A percentile compares a stretch with the other conserved stretches of the same genome.
Evolutionary conservation across 2,329 filamentous ascomycete species (phyloP).

Genomic region (Microdochium nivale): DNA sequence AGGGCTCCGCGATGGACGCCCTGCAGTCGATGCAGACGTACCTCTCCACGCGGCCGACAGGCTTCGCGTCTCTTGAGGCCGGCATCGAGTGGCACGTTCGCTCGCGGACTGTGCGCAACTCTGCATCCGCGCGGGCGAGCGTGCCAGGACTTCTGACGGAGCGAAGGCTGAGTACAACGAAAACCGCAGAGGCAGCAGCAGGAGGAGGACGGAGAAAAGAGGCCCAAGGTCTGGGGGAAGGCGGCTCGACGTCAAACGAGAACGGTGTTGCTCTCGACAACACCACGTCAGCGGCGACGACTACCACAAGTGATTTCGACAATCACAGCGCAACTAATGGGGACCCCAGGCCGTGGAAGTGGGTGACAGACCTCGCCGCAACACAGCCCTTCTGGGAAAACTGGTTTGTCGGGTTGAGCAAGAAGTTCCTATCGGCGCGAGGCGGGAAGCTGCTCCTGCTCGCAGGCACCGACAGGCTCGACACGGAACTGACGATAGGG

Average conservation of each 20-base stretch:
- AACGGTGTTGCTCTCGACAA: background rate
- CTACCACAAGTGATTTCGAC: background rate
- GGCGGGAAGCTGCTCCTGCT: conserved; percentile 81
- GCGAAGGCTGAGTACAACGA: conserved; percentile 37
- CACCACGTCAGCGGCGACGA: background rate
- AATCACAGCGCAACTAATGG: conserved; percentile 11
- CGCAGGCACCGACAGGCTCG: conserved; percentile 81
- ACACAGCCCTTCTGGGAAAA: conserved; percentile 91
- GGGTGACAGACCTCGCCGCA: conserved; percentile 74
- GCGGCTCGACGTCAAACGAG: too few relatives aligned
- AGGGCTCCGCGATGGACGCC: conserved; percentile 91
- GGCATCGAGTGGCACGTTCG: conserved; percentile 93
- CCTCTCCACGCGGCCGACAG: conserved; percentile 68
- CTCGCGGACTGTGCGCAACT: conserved; percentile 78
- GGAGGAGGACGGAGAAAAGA: conserved; percentile 3
- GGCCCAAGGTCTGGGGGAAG: too few relatives aligned
- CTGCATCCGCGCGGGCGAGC: conserved; percentile 73
- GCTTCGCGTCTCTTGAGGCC: conserved; percentile 68
- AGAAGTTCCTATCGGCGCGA: conserved; percentile 73
- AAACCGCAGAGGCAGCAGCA: conserved; percentile 27
- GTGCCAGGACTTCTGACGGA: conserved; percentile 69
- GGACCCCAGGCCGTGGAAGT: conserved; percentile 55
- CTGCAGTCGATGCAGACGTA: conserved; percentile 92
- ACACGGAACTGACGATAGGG: conserved; percentile 88
- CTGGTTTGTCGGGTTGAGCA: conserved; percentile 84